Base-by-base conservation (phyloP, 2,329 filamentous ascomycete species). In the Nannizziopsis arthrosporioides region DNA sequence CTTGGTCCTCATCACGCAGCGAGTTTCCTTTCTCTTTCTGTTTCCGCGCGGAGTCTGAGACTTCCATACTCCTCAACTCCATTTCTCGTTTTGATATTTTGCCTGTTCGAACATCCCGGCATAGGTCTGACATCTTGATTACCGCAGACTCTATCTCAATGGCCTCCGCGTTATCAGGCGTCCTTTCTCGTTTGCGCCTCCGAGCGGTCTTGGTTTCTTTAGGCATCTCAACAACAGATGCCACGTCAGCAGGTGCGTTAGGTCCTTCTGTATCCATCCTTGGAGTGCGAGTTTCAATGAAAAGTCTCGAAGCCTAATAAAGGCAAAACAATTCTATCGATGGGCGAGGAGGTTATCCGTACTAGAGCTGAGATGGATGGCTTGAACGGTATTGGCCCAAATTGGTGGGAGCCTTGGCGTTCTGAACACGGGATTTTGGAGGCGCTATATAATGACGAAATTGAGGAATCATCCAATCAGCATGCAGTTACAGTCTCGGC, bases 91-190 rank as follows among this genome's bases (percentile, higher is more conserved):
- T 70, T 0, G 78, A 81, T 35, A 72, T 71, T 53, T 72, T 76
- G 40, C 78, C 78, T 0, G 69, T 69, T n/a, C 68, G 64, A 32
- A 70, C 62, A 54, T 76, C 74, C 44, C 68, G 72, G 54, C 72
- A 75, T 1, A 82, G 61, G 40, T 77, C 73, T 30, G 68, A 72
- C 78, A 82, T 81, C 45, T 72, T 77, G 2, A 76, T 67, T 15
- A 68, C 64, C 10, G 70, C 66, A 0, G 76, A 70, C 44, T 76
- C 69, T 43, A 81, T 80, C 61, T 74, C 62, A 6, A 70, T 59
- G 10, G 57, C 55, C 51, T 74, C 72, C 1, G 71, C 68, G 49
- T 67, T 67, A 51, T 74, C 71, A 1, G 72, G 72, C 2, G 70
- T 73, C 7, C 61, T 56, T 48, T 68, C 65, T 12, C 66, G 65